A percentile compares a stretch with the other conserved stretches of the same genome.
Conservation (phyloP, 1,139 yeast genomes). For the Lodderomyces metapsilosis region DNA sequence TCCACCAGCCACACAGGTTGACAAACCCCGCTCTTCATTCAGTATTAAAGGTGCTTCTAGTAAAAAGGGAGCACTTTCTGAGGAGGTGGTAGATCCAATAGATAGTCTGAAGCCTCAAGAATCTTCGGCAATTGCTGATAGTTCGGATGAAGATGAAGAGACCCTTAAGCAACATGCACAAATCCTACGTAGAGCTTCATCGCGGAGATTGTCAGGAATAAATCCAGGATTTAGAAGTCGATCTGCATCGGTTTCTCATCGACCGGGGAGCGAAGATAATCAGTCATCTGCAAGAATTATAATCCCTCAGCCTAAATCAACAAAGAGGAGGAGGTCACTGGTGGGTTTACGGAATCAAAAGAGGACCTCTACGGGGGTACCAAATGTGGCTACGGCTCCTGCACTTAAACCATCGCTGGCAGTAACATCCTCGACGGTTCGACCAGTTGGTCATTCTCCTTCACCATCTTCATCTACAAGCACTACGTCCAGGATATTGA, state of each 20-base stretch:
- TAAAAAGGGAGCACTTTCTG: conserved; percentile 10
- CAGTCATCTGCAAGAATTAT: conserved; percentile 3
- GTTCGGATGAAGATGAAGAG: conserved; percentile 23
- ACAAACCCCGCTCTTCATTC: conserved; percentile 9
- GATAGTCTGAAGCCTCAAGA: conserved; percentile 20
- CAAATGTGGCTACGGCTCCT: conserved; percentile 5
- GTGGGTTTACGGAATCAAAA: background rate
- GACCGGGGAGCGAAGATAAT: conserved; percentile 2
- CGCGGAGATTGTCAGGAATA: conserved; percentile 39
- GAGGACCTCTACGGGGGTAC: conserved; percentile 1
- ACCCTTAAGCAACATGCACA: conserved; percentile 36
- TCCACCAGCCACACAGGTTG: conserved; percentile 7
- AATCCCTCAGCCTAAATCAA: conserved; percentile 4
- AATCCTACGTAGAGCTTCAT: conserved; percentile 10
- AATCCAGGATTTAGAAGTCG: conserved; percentile 27
- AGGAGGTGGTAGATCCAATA: conserved; percentile 32
- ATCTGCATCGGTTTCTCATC: conserved; percentile 27
- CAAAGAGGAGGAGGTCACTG: conserved; percentile 5
- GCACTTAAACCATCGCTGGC: conserved; percentile 3
- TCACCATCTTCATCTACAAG: conserved; percentile 1
- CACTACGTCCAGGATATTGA: background rate
- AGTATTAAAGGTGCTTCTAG: conserved; percentile 5
- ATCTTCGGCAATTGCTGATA: conserved; percentile 13
- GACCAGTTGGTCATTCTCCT: background rate
- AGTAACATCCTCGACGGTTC: background rate